These are phyloP conservation scores for Ceratocystis papillata DNA, from an alignment of 2,329 filamentous ascomycete genomes.

Conservation along the genomic window DNA sequence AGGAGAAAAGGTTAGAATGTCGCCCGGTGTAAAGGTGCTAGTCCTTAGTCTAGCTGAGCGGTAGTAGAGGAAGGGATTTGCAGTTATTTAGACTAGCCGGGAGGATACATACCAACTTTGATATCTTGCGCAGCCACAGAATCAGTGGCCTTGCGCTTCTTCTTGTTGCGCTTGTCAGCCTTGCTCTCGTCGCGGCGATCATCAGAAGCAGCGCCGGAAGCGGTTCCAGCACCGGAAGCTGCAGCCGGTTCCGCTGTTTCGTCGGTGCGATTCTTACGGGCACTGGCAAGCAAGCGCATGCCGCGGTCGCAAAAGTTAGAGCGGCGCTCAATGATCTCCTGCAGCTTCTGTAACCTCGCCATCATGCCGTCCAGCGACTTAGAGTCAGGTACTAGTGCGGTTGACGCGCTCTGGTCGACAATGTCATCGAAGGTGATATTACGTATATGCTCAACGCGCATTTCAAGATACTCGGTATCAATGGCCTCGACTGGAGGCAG, in stretches of 20 bases:
- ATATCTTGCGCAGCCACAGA: slow-evolving; percentile 45
- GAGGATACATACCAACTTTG: slow-evolving; percentile 30
- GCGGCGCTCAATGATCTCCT: slow-evolving; percentile 56
- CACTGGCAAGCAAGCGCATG: slow-evolving; percentile 58
- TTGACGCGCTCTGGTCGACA: slow-evolving; percentile 50
- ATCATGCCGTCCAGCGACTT: slow-evolving; percentile 54
- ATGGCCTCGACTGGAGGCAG: slow-evolving; percentile 46
- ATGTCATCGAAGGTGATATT: slow-evolving; percentile 58
- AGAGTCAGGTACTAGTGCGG: slow-evolving; percentile 51
- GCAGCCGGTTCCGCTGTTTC: slow-evolving; percentile 35
- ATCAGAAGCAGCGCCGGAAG: slow-evolving; percentile 31
- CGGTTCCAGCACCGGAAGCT: background rate
- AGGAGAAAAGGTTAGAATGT: slow-evolving; percentile 7
- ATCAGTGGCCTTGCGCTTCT: slow-evolving; percentile 66
- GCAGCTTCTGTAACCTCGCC: slow-evolving; percentile 51
- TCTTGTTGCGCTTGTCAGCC: slow-evolving; percentile 54
- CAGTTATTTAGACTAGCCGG: too few species aligned
- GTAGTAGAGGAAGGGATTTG: background rate
- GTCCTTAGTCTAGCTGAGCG: background rate
- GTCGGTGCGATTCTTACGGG: slow-evolving; percentile 51
- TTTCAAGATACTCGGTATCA: slow-evolving; percentile 56
- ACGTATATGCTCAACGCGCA: slow-evolving; percentile 48
- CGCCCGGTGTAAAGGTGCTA: background rate
- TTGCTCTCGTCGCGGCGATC: slow-evolving; percentile 39
- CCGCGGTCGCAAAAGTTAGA: slow-evolving; percentile 59